These are phyloP conservation scores for Aspergillus mulundensis DNA, from an alignment of 495 filamentous ascomycete species.

Conservation along the genomic window DNA sequence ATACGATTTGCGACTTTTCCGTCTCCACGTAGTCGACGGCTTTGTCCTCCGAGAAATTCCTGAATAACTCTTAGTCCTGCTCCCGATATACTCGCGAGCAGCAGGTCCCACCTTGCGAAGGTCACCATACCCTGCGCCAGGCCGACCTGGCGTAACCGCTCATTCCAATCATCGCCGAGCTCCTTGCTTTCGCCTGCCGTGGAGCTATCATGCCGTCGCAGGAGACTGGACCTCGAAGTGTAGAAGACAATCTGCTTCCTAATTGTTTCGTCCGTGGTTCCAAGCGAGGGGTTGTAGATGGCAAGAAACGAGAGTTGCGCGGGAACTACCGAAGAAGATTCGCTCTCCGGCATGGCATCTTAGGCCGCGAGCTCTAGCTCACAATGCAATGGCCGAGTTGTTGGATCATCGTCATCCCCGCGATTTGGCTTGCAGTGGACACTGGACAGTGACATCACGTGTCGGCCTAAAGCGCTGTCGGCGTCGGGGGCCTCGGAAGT, in stretches of 20 bases:
- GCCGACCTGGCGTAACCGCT: constrained; percentile 87
- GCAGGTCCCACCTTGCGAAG: constrained; percentile 64
- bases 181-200: constrained; percentile 52
- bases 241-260: constrained; percentile 91
- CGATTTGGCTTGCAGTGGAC: constrained; percentile 15
- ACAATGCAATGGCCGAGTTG: constrained; percentile 7
- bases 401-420: constrained; percentile 5
- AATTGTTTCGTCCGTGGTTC: constrained; percentile 80
- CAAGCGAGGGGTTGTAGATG: constrained; percentile 92
- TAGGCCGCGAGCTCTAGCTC: constrained; percentile 15
- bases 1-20: constrained; percentile 74
- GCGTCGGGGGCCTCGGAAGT: constrained; percentile 14
- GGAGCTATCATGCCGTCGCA: constrained; percentile 32
- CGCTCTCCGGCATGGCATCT: constrained; percentile 41
- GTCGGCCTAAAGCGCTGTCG: constrained; percentile 11
- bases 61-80: constrained; percentile 22
- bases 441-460: constrained; percentile 41
- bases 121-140: constrained; percentile 95
- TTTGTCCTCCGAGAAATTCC: constrained; percentile 73
- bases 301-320: constrained; percentile 84
- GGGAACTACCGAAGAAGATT: constrained; percentile 52
- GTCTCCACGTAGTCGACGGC: constrained; percentile 86
- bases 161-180: constrained; percentile 64
- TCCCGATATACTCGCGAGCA: constrained; percentile 9
- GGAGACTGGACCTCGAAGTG: constrained; percentile 47